Evolutionary conservation across 2,329 filamentous ascomycete genomes (phyloP), one percentile per base, ranked within the genome.

Genomic region (Beauveria caledonica): DNA sequence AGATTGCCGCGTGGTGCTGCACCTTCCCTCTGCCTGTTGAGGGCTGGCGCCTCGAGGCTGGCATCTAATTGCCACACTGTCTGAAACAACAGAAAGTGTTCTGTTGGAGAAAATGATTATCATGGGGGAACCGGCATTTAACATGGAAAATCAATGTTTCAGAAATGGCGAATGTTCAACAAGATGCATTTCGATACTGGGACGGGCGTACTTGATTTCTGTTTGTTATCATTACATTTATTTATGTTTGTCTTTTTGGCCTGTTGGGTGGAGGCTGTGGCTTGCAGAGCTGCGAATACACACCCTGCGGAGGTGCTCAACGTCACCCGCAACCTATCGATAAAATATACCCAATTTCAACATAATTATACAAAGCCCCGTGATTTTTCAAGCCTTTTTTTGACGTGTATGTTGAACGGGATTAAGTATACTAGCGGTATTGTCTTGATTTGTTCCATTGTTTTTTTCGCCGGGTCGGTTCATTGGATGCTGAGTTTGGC

Each of bases 11-110:
- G 53, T 99, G 93, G 93, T 90, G 90, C 72, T 83, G 82, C 73
- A 85, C 84, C 67, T 99, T 97, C 89, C 94, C 94, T 71, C 88
- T 99, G 64, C 94, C 94, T 63, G 87, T 95, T 65, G 85, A 87
- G 80, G 85, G 85, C 70, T 87, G 85, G 85, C 82, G 85, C 70
- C 71, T 78, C 62, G 83, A 85, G 67, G 82, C 82, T 63, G 80
- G 81, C 66, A 74, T 85, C 69, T 85, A 82, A 79, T 44, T 49
- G 54, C 60, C 39, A 46, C 36, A 6, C 17, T 51, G 25, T 3
- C 5, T 29, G 13, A 33, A 51, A 49, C 15, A 17, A 15, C n/a
- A 46, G 27, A 53, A 29, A 7, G 5, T 29, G 55, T 17, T 58
- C 27, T 57, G 27, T 25, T 25, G n/a, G 57, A 53, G 45, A 27